Evolutionary conservation across 2,329 filamentous ascomycete genomes (phyloP).

Genomic region (Alternaria dauci): DNA sequence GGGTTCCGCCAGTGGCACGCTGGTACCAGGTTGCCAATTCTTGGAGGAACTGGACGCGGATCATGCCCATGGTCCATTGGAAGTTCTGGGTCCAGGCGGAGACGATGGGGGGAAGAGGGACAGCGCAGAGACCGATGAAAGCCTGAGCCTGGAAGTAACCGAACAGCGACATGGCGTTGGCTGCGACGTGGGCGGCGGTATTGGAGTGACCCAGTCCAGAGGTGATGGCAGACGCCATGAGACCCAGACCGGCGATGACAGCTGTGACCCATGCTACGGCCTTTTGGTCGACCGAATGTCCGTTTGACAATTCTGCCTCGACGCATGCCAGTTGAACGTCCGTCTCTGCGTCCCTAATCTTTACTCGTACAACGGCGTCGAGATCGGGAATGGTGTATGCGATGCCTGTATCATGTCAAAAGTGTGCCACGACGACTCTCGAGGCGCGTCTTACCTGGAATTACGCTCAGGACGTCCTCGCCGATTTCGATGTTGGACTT

Average conservation of each 20-base stretch:
- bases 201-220: constrained; percentile 93
- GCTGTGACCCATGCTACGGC: constrained; percentile 91
- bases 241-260: constrained; percentile 82
- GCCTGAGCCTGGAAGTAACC: constrained; percentile 95
- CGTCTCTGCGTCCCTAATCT: constrained; percentile 75
- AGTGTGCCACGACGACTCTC: not conserved
- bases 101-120: constrained; percentile 85
- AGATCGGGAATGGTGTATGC: constrained; percentile 91
- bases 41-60: constrained; percentile 86
- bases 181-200: constrained; percentile 91
- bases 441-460: constrained; percentile 66
- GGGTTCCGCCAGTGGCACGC: constrained; percentile 86
- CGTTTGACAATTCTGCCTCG: constrained; percentile 87
- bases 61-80: constrained; percentile 98
- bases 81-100: constrained; percentile 96
- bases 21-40: constrained; percentile 94
- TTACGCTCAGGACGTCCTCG: constrained; percentile 67
- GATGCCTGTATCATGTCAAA: constrained; percentile 63
- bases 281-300: constrained; percentile 87
- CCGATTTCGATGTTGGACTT: constrained; percentile 69
- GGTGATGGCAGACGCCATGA: constrained; percentile 85
- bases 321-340: constrained; percentile 79
- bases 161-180: constrained; percentile 92
- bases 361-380: constrained; percentile 83
- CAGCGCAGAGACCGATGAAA: constrained; percentile 83